Conservation (phyloP, 1,284 basidiomycete species). For the Volvariella surrecta region DNA sequence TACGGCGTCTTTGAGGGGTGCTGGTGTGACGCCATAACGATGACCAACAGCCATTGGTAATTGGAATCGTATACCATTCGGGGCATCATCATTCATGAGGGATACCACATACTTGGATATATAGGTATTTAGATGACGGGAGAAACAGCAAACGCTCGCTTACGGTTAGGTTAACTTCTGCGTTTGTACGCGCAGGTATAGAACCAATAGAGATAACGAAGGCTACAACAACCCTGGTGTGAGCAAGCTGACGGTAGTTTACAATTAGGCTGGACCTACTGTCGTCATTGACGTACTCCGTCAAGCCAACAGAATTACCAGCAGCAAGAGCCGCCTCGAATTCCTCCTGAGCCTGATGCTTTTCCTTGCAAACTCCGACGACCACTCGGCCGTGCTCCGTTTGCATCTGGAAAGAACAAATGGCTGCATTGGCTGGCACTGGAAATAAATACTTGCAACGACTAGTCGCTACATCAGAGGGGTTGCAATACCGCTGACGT, state of each 20-base stretch:
- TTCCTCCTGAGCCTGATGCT: conserved; percentile 29
- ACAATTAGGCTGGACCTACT: conserved; percentile 24
- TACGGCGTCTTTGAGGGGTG: conserved; percentile 23
- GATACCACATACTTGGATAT: conserved; percentile 24
- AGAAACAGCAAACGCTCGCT: conserved; percentile 10
- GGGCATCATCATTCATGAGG: conserved; percentile 36
- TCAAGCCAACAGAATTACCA: conserved; percentile 34
- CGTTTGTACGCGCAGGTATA: conserved; percentile 30
- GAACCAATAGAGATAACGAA: conserved; percentile 51
- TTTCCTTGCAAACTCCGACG: conserved; percentile 42
- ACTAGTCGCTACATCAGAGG: conserved; percentile 22
- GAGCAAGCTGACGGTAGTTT: background rate
- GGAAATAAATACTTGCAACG: conserved; percentile 52
- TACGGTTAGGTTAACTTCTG: conserved; percentile 35
- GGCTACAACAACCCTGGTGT: conserved; percentile 23
- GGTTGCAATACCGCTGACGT: conserved; percentile 39
- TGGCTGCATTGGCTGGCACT: conserved; percentile 34
- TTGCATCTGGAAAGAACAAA: conserved; percentile 18
- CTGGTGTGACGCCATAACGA: conserved; percentile 39
- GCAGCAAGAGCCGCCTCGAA: conserved; percentile 32
- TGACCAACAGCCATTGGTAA: conserved; percentile 40
- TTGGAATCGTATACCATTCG: conserved; percentile 39
- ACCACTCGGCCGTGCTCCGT: conserved; percentile 22
- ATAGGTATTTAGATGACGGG: background rate
- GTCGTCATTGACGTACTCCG: conserved; percentile 43